Evolutionary conservation across 1,284 basidiomycete species (phyloP).

Genomic region (Cystobasidium sp.): DNA sequence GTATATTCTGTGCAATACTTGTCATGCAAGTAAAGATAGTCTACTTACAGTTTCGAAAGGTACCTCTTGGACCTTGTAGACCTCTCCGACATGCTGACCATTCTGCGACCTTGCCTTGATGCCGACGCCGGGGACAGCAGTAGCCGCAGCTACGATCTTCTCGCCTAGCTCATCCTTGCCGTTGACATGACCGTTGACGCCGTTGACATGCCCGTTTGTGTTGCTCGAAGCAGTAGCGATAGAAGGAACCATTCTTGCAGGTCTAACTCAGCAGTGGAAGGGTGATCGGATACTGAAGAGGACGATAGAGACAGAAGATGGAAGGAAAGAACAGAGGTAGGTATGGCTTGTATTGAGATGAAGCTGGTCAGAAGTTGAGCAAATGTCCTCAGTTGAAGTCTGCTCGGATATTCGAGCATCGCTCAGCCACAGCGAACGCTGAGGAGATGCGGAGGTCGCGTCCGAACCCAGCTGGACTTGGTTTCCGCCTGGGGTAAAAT

Average conservation of each 20-base stretch:
- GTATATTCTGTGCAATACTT: no score
- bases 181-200: constrained; percentile 19
- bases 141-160: constrained; percentile 19
- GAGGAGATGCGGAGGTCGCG: no score
- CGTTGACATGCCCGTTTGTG: constrained; percentile 13
- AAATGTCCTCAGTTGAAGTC: no score
- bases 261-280: not conserved
- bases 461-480: no score
- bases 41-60: constrained; percentile 43
- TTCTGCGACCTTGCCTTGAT: constrained; percentile 10
- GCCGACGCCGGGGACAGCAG: constrained; percentile 1
- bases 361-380: no score
- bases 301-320: not conserved
- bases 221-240: not conserved
- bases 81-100: not conserved
- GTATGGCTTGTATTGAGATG: no score
- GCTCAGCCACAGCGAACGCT: no score
- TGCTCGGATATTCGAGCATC: no score
- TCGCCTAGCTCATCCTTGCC: constrained; percentile 12
- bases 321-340: not conserved
- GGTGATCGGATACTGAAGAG: not conserved
- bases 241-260: constrained; percentile 8
- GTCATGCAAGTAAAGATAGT: no score
- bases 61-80: constrained; percentile 39
- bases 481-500: not conserved